Evolutionary conservation across 2,329 filamentous ascomycete genomes (phyloP).

Genomic region (Venturia aucupariae): DNA sequence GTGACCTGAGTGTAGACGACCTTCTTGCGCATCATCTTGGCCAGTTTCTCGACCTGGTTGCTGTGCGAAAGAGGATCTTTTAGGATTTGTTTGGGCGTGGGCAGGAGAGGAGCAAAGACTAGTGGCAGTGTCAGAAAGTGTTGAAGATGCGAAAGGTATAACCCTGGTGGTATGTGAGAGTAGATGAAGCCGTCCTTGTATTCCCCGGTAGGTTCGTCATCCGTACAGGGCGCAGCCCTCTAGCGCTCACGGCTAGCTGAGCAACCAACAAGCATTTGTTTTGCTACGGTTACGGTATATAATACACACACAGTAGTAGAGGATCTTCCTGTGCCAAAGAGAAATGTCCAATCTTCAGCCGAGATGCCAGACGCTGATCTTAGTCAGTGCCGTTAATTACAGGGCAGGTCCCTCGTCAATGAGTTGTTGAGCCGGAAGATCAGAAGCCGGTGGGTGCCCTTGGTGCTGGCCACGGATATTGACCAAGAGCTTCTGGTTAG

Average conservation of each 20-base stretch:
- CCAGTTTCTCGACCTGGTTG: neutral
- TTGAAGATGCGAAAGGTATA: constrained; percentile 1
- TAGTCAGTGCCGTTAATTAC: neutral
- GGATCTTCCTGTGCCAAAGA: neutral
- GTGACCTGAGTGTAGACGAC: constrained; percentile 60
- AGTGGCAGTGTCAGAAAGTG: neutral
- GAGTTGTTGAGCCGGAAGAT: neutral
- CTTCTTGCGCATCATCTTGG: constrained; percentile 44
- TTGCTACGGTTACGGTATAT: too few species aligned
- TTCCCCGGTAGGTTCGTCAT: neutral
- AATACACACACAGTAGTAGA: too few species aligned
- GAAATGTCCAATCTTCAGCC: neutral
- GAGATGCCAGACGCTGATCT: neutral
- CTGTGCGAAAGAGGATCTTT: neutral
- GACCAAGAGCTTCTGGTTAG: neutral
- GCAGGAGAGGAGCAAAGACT: neutral
- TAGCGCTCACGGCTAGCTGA: constrained; percentile 5
- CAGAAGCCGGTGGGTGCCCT: neutral
- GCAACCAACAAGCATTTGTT: neutral
- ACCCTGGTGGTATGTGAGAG: neutral
- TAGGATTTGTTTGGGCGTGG: neutral
- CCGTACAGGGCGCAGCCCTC: constrained; percentile 2
- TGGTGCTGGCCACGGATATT: neutral
- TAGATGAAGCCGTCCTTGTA: constrained; percentile 1
- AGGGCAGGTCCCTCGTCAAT: neutral